Conservation (phyloP, 345 rosid species). For the Theobroma cacao region DNA sequence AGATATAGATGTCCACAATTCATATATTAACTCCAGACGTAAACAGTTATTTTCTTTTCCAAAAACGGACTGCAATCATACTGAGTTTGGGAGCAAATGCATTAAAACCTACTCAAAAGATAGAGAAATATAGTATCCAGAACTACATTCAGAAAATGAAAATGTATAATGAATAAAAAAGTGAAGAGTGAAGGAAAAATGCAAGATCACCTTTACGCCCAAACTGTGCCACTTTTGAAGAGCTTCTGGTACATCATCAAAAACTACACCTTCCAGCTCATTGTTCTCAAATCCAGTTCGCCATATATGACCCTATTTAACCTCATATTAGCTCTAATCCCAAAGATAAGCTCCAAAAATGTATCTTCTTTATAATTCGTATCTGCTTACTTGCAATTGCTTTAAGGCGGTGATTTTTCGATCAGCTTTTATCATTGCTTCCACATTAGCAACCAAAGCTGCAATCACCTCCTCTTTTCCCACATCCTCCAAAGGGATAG, state of each 20-base stretch:
- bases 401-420: conserved; percentile 92
- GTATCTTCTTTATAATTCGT: neutral
- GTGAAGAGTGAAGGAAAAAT: neutral
- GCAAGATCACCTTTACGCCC: conserved; percentile 69
- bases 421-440: conserved; percentile 92
- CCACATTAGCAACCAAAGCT: conserved; percentile 81
- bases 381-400: conserved; percentile 77
- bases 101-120: neutral
- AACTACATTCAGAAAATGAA: neutral
- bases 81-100: neutral
- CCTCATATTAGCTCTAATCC: conserved; percentile 10
- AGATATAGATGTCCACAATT: too few relatives aligned
- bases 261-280: conserved; percentile 79
- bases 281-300: conserved; percentile 71
- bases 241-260: conserved; percentile 82
- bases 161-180: neutral
- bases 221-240: conserved; percentile 80
- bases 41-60: too few relatives aligned
- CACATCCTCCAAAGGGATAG: conserved; percentile 63
- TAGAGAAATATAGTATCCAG: neutral
- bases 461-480: conserved; percentile 82
- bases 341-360: neutral
- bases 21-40: too few relatives aligned
- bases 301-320: conserved; percentile 94
- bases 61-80: neutral